Conservation (phyloP, 805 yeast genomes). For the Saccharomyces jurei region DNA sequence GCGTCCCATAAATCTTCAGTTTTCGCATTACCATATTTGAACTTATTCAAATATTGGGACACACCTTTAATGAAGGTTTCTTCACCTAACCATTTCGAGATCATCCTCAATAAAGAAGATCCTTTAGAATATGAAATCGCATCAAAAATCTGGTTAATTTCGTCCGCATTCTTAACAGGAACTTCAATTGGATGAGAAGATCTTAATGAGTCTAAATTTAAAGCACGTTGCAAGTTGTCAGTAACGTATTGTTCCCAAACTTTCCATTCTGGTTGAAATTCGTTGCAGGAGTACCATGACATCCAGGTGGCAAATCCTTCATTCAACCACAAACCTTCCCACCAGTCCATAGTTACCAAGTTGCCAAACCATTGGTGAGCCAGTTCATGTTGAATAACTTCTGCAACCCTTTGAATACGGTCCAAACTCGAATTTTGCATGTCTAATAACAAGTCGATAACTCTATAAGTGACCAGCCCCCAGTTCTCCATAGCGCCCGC, state of each 20-base stretch:
- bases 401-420: slow-evolving; percentile 52
- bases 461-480: slow-evolving; percentile 69
- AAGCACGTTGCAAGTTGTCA: slow-evolving; percentile 25
- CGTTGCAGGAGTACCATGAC: slow-evolving; percentile 44
- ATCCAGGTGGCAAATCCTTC: slow-evolving; percentile 90
- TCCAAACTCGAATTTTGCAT: slow-evolving; percentile 39
- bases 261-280: slow-evolving; percentile 74
- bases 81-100: slow-evolving; percentile 60
- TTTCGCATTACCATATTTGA: slow-evolving; percentile 62
- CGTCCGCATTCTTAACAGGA: slow-evolving; percentile 68
- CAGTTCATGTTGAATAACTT: slow-evolving; percentile 77
- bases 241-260: slow-evolving; percentile 37
- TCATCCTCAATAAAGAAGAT: slow-evolving; percentile 69
- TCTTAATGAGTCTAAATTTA: slow-evolving; percentile 47
- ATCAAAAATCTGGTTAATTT: slow-evolving; percentile 76
- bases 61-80: slow-evolving; percentile 68
- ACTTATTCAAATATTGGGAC: slow-evolving; percentile 52
- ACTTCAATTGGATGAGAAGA: slow-evolving; percentile 79
- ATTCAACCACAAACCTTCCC: slow-evolving; percentile 87
- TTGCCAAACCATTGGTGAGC: slow-evolving; percentile 93
- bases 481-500: slow-evolving; percentile 92
- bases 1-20: slow-evolving; percentile 69
- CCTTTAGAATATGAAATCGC: slow-evolving; percentile 77
- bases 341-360: slow-evolving; percentile 86
- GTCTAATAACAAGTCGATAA: slow-evolving; percentile 40